Percentiles rank a stretch among this genome's conserved stretches.
Evolutionary conservation across 495 filamentous ascomycete species (phyloP).

Genomic region (Annulohypoxylon maeteangense): DNA sequence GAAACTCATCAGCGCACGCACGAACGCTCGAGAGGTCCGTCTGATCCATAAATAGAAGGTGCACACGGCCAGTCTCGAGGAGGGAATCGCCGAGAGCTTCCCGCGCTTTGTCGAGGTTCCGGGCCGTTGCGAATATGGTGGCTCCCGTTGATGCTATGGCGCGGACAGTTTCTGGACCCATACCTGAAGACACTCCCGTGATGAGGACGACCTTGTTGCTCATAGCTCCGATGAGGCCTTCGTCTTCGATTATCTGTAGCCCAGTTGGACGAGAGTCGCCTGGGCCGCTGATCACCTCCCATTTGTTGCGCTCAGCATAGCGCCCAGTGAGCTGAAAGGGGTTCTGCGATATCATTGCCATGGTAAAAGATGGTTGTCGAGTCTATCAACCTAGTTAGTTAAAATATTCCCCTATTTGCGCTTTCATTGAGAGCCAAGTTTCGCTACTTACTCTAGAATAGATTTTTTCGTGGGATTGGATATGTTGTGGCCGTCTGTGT

Average conservation of each 20-base stretch:
- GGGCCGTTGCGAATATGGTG: slow-evolving; percentile 56
- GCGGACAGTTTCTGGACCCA: slow-evolving; percentile 62
- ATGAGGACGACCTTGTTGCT: slow-evolving; percentile 61
- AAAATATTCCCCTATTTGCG: background rate
- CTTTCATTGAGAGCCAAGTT: background rate
- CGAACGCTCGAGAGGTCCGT: slow-evolving; percentile 57
- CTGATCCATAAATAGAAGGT: slow-evolving; percentile 56
- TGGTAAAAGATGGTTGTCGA: background rate
- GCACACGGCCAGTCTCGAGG: slow-evolving; percentile 42
- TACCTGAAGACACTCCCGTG: slow-evolving; percentile 63
- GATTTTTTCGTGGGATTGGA: background rate
- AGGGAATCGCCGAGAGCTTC: slow-evolving; percentile 48
- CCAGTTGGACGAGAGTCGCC: slow-evolving; percentile 62
- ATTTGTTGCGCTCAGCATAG: slow-evolving; percentile 28
- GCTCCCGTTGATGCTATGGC: slow-evolving; percentile 61
- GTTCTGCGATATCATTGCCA: slow-evolving; percentile 23
- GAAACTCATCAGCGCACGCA: slow-evolving; percentile 52
- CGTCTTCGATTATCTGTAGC: slow-evolving; percentile 58
- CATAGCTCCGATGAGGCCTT: slow-evolving; percentile 53
- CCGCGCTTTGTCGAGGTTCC: slow-evolving; percentile 50
- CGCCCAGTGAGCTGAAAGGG: slow-evolving; percentile 34
- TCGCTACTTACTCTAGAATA: background rate
- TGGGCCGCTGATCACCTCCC: slow-evolving; percentile 51
- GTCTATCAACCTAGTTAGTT: background rate
- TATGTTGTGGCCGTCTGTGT: background rate